A percentile compares a stretch with the other conserved stretches of the same genome.
Evolutionary conservation across 1,139 yeast species (phyloP).

Genomic region (Arxiozyma slooffiae): DNA sequence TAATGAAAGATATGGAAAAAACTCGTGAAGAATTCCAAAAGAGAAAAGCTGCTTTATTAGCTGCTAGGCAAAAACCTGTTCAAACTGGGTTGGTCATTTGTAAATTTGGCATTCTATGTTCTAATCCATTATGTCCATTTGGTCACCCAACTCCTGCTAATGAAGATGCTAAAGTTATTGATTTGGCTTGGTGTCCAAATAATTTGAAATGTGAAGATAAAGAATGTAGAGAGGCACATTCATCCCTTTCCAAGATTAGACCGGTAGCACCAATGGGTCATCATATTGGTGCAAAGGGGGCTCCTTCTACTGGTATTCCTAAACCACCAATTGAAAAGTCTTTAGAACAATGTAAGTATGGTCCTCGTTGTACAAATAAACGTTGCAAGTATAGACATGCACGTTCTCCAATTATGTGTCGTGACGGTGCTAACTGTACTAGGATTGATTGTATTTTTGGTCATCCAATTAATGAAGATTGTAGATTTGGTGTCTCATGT

Average conservation of each 20-base stretch:
- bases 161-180: slow-evolving; percentile 56
- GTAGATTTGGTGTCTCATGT: slow-evolving; percentile 73
- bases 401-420: slow-evolving; percentile 58
- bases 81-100: slow-evolving; percentile 50
- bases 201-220: slow-evolving; percentile 56
- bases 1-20: slow-evolving; percentile 56
- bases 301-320: slow-evolving; percentile 18
- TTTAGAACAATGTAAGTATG: slow-evolving; percentile 76
- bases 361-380: slow-evolving; percentile 61
- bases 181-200: slow-evolving; percentile 66
- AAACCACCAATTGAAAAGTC: slow-evolving; percentile 37
- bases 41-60: slow-evolving; percentile 32
- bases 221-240: slow-evolving; percentile 65
- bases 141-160: slow-evolving; percentile 90
- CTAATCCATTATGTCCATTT: slow-evolving; percentile 71
- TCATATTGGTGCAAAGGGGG: slow-evolving; percentile 14
- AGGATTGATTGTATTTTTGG: slow-evolving; percentile 73
- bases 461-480: slow-evolving; percentile 69
- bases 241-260: slow-evolving; percentile 46
- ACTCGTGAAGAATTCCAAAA: slow-evolving; percentile 45
- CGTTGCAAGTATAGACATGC: slow-evolving; percentile 84
- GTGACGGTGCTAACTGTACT: slow-evolving; percentile 68
- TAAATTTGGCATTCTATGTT: slow-evolving; percentile 65
- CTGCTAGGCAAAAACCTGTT: slow-evolving; percentile 29
- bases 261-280: slow-evolving; percentile 26